phyloP scores from a whole-genome alignment of 139 green algal species.

The Micractinium sp. region DNA sequence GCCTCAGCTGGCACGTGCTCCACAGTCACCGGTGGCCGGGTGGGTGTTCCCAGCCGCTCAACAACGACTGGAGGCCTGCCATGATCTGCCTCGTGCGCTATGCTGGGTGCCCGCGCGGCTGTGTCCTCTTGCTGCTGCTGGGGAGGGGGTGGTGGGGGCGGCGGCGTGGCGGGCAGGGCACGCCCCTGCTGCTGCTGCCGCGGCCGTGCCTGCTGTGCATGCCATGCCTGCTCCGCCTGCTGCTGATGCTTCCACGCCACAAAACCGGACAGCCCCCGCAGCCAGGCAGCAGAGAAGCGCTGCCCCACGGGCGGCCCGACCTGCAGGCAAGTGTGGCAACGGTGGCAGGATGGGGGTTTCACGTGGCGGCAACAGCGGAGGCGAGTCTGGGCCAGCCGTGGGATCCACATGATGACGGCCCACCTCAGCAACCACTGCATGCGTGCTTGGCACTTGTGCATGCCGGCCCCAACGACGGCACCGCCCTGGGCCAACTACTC shows the following conservation, averaged over 20 bases:
- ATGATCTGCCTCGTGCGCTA: not conserved
- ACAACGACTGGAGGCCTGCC: not conserved
- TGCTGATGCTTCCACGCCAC: constrained; percentile 12
- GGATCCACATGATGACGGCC: not conserved
- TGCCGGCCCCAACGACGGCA: too few species aligned
- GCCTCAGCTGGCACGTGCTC: not conserved
- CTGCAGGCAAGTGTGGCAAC: not conserved
- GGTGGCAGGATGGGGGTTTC: not conserved
- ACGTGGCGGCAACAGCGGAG: not conserved
- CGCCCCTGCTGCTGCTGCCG: not conserved
- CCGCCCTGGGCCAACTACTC: too few species aligned
- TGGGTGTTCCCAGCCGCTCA: not conserved
- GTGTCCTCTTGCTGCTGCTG: not conserved
- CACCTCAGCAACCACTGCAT: not conserved
- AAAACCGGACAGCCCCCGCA: constrained; percentile 16
- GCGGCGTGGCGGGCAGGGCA: not conserved
- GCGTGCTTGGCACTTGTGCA: too few species aligned
- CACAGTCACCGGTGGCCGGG: not conserved
- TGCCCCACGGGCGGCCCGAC: constrained; percentile 13
- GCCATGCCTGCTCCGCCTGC: constrained; percentile 10
- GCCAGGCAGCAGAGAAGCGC: constrained; percentile 28
- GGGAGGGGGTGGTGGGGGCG: not conserved
- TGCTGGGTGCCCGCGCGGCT: not conserved
- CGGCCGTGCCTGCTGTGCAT: not conserved
- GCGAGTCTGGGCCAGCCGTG: not conserved